A percentile compares a stretch with the other conserved stretches of the same genome.
phyloP scores from a whole-genome alignment of 2,329 filamentous ascomycete species.

The Fusarium euwallaceae region DNA sequence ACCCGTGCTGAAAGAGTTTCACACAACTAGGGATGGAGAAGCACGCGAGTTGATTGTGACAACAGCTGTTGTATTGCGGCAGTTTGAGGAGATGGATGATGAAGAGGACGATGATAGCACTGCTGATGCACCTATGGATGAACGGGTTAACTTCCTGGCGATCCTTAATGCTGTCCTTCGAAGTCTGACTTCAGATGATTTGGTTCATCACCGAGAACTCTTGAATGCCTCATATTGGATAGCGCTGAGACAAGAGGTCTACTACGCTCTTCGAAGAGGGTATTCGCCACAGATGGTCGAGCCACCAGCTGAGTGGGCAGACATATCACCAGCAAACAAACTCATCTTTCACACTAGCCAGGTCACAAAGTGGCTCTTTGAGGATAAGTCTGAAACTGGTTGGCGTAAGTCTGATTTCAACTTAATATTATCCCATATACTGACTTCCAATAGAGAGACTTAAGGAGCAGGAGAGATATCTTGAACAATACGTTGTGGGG shows the following conservation, averaged over 20 bases:
- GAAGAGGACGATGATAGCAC: conserved; percentile 28
- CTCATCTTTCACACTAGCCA: conserved; percentile 38
- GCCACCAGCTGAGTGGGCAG: conserved; percentile 28
- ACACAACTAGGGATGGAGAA: conserved; percentile 31
- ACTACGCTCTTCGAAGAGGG: conserved; percentile 29
- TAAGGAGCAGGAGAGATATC: conserved; percentile 36
- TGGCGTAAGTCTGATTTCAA: conserved; percentile 22
- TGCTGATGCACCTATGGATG: background rate
- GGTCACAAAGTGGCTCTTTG: conserved; percentile 35
- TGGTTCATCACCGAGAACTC: conserved; percentile 17
- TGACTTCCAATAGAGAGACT: conserved; percentile 10
- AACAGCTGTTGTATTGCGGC: conserved; percentile 26
- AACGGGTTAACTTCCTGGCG: conserved; percentile 30
- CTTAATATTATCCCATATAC: rapidly evolving
- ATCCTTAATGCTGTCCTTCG: conserved; percentile 38
- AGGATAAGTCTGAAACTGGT: conserved; percentile 26
- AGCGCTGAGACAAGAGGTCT: conserved; percentile 36
- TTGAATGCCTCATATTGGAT: conserved; percentile 41
- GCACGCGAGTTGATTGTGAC: conserved; percentile 34
- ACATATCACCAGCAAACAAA: conserved; percentile 40
- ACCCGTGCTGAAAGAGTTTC: conserved; percentile 31
- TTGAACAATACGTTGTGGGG: background rate
- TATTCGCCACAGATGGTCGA: conserved; percentile 40
- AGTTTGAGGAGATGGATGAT: conserved; percentile 41
- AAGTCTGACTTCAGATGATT: conserved; percentile 28